Conservation (phyloP, 1,284 basidiomycete species). For the Kwoniella shivajii region DNA sequence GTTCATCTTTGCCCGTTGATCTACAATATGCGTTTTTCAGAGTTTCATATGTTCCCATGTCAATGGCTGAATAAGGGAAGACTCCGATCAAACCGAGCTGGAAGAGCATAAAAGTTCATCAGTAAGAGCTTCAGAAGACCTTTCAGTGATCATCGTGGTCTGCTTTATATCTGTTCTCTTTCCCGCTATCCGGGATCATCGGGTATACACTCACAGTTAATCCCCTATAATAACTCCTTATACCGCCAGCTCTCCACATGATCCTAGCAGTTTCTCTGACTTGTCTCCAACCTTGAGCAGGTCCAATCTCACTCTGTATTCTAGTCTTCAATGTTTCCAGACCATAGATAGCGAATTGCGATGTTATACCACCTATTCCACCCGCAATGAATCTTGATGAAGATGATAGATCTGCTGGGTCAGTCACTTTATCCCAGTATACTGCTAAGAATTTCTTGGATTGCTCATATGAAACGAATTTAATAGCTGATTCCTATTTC, state of each 20-base stretch:
- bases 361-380: conserved; percentile 90
- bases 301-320: conserved; percentile 81
- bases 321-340: conserved; percentile 68
- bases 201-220: conserved; percentile 70
- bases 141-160: not conserved
- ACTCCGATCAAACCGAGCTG: conserved; percentile 87
- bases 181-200: not conserved
- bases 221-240: conserved; percentile 88
- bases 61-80: conserved; percentile 85
- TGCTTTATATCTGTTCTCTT: not conserved
- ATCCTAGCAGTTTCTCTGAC: conserved; percentile 63
- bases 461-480: conserved; percentile 94
- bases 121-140: too few relatives aligned
- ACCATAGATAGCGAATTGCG: conserved; percentile 70
- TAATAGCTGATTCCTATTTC: conserved; percentile 85
- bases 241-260: conserved; percentile 76
- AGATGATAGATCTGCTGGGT: conserved; percentile 86
- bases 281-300: conserved; percentile 62
- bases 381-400: conserved; percentile 91
- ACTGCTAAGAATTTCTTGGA: conserved; percentile 92
- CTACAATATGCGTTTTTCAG: conserved; percentile 80
- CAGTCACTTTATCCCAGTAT: conserved; percentile 88
- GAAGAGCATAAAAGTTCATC: conserved; percentile 3
- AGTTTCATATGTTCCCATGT: conserved; percentile 93
- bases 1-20: conserved; percentile 78